Evolutionary conservation across 1,284 basidiomycete genomes (phyloP), one percentile per base, ranked within the genome.

Genomic region (Mycosarcoma maydis): DNA sequence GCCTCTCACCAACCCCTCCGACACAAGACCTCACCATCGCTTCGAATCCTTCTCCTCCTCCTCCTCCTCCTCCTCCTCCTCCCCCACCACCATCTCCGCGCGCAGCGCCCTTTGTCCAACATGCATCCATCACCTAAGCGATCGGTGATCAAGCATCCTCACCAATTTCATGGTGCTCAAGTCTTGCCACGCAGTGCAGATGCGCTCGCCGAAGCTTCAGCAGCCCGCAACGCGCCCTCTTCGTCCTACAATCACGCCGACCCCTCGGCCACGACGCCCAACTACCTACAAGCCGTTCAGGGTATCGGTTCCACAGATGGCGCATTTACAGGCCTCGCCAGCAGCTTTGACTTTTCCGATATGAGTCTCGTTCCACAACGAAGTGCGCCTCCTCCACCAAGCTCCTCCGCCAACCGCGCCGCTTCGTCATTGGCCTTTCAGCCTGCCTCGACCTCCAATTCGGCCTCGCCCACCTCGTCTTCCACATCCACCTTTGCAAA

Each of bases 121-220:
- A 71, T 71, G 67, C 67, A 71, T 20, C 71, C 60, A 51, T 73
- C 71, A 33, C 71, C 73, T 3, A 62, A 75, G 55, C 44, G 73
- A 13, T 77, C 75, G 39, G 58, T 76, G 45, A 77, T 77, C 59
- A 69, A 68, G 39, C 75, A 77, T 34, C 75, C 75, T 27, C 75
- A 77, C 43, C 67, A 76, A 37, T 77, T 76, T 34, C 60, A 73
- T 11, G 75, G 75, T 30, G 75, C 75, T 22, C 73, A 72, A 41
- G 54, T 71, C 57, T 57, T 71, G 62, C 57, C 68, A 22, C 43
- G 50, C 26, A 66, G 46, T 30, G 59, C 72, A 34, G 65, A 74
- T 16, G 49, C 62, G n/a, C 55, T 73, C n/a, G 48, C 58, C 27
- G 54, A 69, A 37, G 60, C 59, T 11, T 24, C 53, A 4, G n/a